Base-by-base conservation (phyloP, 495 filamentous ascomycete species). In the Apiosordaria backusii region DNA sequence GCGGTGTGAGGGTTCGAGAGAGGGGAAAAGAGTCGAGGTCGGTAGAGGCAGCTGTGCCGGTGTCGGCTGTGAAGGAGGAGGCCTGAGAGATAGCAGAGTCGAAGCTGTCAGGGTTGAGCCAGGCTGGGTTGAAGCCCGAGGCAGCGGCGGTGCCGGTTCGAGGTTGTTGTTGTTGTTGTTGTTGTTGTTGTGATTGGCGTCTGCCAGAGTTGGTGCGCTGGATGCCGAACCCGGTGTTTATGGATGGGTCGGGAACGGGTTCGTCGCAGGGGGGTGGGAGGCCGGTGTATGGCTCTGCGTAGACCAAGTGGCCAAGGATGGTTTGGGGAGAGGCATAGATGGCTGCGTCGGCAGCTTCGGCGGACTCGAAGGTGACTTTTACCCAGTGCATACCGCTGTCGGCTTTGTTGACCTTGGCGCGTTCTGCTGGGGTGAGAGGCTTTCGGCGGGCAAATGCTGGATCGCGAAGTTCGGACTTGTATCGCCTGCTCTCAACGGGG, bases 361-460 rank as follows among this genome's bases (percentile, higher is more conserved):
- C 82, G 5, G 90, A 92, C 77, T 96, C 91, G 69, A 94, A 97
- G 1, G 93, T 97, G 61, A 97, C 83, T 72, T 96, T 97, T 70
- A 97, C 91, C 93, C 93, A 97, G 78, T 93, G 86, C 66, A 88
- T 84, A 18, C 93, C 93, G 62, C 91, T 88, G 22, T 87, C 87
- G 67, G 89, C 90, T 58, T 80, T 83, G 76, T 90, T 91, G 65
- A 91, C 89, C 73, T 92, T 90, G 63, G 80, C 82, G 67, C 90
- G 87, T 69, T 94, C 91, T 40, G 86, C 84, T 25, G 82, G 74
- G 18, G 91, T 88, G 19, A 96, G 74, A 5, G 85, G 80, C 45
- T 81, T 80, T 50, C 79, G 81, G 54, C 82, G 75, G 23, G 85
- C 83, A 50, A 87, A 82, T 1, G 88, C 85, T 35, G 89, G 82